Evolutionary conservation across 768 basidiomycete genomes (phyloP), one percentile per base, ranked within the genome.

Genomic region (Pisolithus orientalis): DNA sequence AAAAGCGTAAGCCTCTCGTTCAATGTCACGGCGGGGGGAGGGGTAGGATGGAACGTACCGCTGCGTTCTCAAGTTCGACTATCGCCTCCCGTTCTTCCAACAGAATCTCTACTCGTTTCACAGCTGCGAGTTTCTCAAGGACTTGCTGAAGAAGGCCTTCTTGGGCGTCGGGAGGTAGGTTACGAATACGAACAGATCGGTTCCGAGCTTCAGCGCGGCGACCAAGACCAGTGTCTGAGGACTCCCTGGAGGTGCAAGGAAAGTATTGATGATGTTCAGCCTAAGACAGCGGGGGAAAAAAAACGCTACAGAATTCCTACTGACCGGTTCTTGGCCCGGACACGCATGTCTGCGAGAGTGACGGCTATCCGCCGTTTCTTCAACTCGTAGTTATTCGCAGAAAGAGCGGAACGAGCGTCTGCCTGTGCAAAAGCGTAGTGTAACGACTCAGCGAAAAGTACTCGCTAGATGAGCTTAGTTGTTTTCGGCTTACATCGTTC

Each of bases 91-190:
- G 73, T 45, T 68, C 67, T 53, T 84, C 79, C 6, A 71, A 63
- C 58, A 93, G 84, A 5, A 95, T 75, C 64, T 93, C 86, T 2
- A 91, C 80, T 5, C 93, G 82, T 47, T 80, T 82, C 39, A 90
- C 79, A 3, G 72, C 66, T 1, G 80, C 80, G 39, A 87, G 65
- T 68, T 92, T 95, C 65, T 94, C 91, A 4, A 99, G 70, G 0
- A 75, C 72, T 72, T 98, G 96, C 59, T 99, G 95, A 25, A 99
- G 68, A 1, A 98, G 72, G 2, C 90, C 95, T 63, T 98, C 96
- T 63, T 96, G 90, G 5, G 90, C 84, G 9, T 73, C 80, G 3
- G 79, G 62, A 14, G 91, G 90, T 21, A 99, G 75, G 47, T 84
- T 84, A 21, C 76, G 80, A 48, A 97, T 71, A 8, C 87, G 82